Conservation (phyloP, 257 asterid genomes). For the Salvia hispanica region DNA sequence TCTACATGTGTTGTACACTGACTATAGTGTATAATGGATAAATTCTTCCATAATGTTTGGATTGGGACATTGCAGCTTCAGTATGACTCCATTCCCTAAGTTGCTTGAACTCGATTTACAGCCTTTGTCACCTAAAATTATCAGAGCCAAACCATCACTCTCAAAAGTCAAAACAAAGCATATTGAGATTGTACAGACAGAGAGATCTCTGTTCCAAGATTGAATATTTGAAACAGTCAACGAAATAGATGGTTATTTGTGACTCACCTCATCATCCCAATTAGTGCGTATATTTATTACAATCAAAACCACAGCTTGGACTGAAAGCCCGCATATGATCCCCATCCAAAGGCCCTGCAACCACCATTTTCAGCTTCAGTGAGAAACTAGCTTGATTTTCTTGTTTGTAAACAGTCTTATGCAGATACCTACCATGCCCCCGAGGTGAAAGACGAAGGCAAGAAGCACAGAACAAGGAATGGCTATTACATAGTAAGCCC, state of each 20-base stretch:
- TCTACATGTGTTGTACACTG: neutral
- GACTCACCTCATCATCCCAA: conserved; percentile 65
- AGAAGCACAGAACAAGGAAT: conserved; percentile 59
- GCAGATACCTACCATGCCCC: conserved; percentile 55
- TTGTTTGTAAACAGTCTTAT: neutral
- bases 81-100: neutral
- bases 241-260: neutral
- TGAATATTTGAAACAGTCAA: neutral
- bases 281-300: conserved; percentile 51
- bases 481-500: conserved; percentile 66
- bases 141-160: conserved; percentile 2
- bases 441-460: conserved; percentile 55
- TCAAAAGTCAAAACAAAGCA: neutral
- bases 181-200: neutral
- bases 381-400: neutral
- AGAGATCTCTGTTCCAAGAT: neutral
- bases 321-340: conserved; percentile 57
- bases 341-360: conserved; percentile 79
- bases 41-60: no score
- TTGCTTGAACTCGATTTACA: conserved; percentile 37
- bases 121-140: conserved; percentile 48
- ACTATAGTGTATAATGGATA: no score
- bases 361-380: neutral
- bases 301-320: conserved; percentile 62
- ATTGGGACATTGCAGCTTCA: neutral